Base-by-base conservation (phyloP, 345 rosid species). In the Cardamine occulta region DNA sequence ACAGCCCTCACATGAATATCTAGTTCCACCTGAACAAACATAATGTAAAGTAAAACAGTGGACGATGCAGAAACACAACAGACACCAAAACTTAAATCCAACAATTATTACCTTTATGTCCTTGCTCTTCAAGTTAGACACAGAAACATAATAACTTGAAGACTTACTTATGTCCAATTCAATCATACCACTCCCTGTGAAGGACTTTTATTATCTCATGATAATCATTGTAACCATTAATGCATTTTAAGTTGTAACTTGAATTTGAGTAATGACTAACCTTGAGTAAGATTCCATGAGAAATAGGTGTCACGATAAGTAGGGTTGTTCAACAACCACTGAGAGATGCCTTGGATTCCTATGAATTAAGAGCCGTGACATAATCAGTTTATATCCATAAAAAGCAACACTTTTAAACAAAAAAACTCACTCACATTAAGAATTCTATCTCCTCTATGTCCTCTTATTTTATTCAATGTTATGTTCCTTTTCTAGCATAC, bases 141-240 rank as follows among this genome's bases (percentile, higher is more conserved):
- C 72, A 56, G 89, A 88, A 62, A 94, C 63, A 72, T 84, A 88
- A 83, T 91, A 94, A 74, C 54, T 76, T 62, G 95, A 82, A 82
- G 97, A 80, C 55, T 48, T 59, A 47, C 23, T 77, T 74, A 94
- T 88, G 23, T 73, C 48, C 75, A 84, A 83, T 69, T 82, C 79
- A 74, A 88, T 73, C 65, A 63, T 11, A 32, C 96, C 97, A 63
- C 78, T 82, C 76, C 95, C 97, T 91, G 83, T 5, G 18, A 58
- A 85, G 34, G 51, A 65, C 49, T 28, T 42, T 44, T 51, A 18
- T 49, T 52, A 72, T 73, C 14, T 23, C 13, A n/a, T 59, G 66
- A 4, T 47, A 28, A 28, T 19, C 68, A 66, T 31, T 31, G 32
- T 31, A 31, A 31, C 32, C 32, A 5, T 5, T 31, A 6, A 72